Conservation (phyloP, 257 asterid species). For the Primulina huaijiensis region DNA sequence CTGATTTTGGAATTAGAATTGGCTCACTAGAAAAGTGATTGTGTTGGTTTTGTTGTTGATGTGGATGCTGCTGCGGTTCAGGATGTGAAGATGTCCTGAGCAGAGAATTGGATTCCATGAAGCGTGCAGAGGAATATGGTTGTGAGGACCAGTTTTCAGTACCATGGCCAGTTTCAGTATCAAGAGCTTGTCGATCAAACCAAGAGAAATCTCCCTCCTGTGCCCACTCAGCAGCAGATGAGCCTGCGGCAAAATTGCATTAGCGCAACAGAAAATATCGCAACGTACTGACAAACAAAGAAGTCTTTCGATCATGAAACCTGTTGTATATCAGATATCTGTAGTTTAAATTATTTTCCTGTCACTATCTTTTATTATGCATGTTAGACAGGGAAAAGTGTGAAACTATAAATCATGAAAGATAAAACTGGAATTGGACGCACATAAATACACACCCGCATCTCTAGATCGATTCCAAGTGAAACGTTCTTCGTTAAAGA, state of each 20-base stretch:
- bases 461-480: background rate
- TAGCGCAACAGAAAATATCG: conserved; percentile 10
- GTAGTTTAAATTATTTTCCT: background rate
- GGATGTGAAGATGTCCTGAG: conserved; percentile 89
- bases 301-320: background rate
- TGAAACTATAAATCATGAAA: background rate
- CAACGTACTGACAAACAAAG: conserved; percentile 2
- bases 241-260: conserved; percentile 46
- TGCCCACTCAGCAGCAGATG: conserved; percentile 75
- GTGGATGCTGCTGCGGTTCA: conserved; percentile 59
- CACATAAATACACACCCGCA: background rate
- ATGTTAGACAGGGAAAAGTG: background rate
- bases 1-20: conserved; percentile 49
- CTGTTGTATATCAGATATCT: too few relatives aligned
- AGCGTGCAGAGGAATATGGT: conserved; percentile 47
- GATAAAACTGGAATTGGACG: background rate
- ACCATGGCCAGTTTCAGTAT: conserved; percentile 49
- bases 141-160: conserved; percentile 65
- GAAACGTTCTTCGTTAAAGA: too few relatives aligned
- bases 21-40: conserved; percentile 78
- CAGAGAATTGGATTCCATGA: conserved; percentile 48
- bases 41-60: conserved; percentile 43
- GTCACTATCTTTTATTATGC: too few relatives aligned
- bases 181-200: conserved; percentile 54
- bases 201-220: conserved; percentile 59